phyloP scores from a whole-genome alignment of 108 stramenopile genomes.

The Cyclotella sp. region DNA sequence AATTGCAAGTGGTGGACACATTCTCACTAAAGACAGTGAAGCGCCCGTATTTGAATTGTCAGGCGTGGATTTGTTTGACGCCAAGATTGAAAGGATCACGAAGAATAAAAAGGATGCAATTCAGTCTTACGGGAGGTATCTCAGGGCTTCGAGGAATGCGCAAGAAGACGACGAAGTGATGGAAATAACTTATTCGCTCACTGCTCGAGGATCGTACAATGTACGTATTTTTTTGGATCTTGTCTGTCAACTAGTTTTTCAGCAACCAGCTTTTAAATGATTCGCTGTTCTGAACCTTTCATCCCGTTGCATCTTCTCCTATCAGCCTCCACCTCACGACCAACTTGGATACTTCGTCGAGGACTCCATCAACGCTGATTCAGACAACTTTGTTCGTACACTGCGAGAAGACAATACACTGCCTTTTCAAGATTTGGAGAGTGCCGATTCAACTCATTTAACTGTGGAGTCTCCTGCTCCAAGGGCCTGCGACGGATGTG shows the following conservation, averaged over 20 bases:
- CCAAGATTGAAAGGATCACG: conserved; percentile 9
- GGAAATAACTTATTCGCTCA: conserved; percentile 21
- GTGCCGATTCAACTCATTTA: conserved; percentile 23
- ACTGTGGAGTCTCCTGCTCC: conserved; percentile 22
- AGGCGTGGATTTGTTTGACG: conserved; percentile 32
- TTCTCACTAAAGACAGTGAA: not conserved
- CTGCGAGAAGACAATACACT: conserved; percentile 22
- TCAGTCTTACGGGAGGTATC: not conserved
- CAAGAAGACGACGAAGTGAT: conserved; percentile 26
- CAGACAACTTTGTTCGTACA: conserved; percentile 1
- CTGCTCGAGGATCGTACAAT: conserved; percentile 30
- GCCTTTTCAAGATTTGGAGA: conserved; percentile 26
- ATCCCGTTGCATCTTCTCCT: not conserved
- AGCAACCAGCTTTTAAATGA: not conserved
- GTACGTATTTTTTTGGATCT: not conserved
- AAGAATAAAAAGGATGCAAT: not conserved
- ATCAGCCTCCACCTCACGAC: conserved; percentile 36
- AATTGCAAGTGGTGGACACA: not conserved
- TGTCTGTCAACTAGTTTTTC: no score
- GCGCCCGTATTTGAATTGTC: conserved; percentile 5
- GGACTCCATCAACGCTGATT: conserved; percentile 40
- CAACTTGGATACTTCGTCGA: conserved; percentile 34
- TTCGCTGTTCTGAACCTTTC: not conserved
- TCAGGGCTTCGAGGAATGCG: not conserved
- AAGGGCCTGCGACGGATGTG: not conserved